Conservation (phyloP, 1,284 basidiomycete species). For the Anthracocystis panici-leucophaei region DNA sequence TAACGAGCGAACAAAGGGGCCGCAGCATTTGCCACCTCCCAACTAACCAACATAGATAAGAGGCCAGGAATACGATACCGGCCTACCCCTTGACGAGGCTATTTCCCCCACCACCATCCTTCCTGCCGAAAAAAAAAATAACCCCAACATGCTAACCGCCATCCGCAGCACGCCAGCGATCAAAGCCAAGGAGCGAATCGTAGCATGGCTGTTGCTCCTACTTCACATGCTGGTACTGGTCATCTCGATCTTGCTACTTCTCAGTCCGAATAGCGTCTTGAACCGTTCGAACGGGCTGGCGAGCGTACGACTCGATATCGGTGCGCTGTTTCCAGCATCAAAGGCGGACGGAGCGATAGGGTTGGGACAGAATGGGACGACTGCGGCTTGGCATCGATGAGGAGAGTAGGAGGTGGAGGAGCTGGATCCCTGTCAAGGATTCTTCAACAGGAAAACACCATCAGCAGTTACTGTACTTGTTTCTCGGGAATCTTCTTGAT, state of each 20-base stretch:
- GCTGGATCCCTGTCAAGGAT: neutral
- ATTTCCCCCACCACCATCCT: neutral
- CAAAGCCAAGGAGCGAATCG: slow-evolving; percentile 30
- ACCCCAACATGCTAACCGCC: slow-evolving; percentile 16
- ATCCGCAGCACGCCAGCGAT: slow-evolving; percentile 5
- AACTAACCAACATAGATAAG: too few relatives aligned
- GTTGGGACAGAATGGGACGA: neutral
- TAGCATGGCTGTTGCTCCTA: slow-evolving; percentile 29
- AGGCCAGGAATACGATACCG: too few relatives aligned
- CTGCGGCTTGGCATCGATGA: neutral
- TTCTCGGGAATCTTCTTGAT: too few relatives aligned
- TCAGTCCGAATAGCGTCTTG: slow-evolving; percentile 35
- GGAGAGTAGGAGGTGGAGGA: neutral
- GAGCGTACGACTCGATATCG: slow-evolving; percentile 28
- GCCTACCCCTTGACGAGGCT: too few relatives aligned
- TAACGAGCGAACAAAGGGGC: slow-evolving; percentile 2
- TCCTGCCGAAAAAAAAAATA: neutral
- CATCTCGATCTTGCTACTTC: slow-evolving; percentile 21
- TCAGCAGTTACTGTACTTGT: too few relatives aligned
- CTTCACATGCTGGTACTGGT: slow-evolving; percentile 22
- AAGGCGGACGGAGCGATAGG: neutral
- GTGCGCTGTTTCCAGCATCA: neutral
- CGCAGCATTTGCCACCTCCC: too few relatives aligned
- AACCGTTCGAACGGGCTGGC: slow-evolving; percentile 25
- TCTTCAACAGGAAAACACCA: too few relatives aligned